A percentile compares a stretch with the other conserved stretches of the same genome.
Evolutionary conservation across 208 protist species (phyloP).

Genomic region (Acanthamoeba triangularis): DNA sequence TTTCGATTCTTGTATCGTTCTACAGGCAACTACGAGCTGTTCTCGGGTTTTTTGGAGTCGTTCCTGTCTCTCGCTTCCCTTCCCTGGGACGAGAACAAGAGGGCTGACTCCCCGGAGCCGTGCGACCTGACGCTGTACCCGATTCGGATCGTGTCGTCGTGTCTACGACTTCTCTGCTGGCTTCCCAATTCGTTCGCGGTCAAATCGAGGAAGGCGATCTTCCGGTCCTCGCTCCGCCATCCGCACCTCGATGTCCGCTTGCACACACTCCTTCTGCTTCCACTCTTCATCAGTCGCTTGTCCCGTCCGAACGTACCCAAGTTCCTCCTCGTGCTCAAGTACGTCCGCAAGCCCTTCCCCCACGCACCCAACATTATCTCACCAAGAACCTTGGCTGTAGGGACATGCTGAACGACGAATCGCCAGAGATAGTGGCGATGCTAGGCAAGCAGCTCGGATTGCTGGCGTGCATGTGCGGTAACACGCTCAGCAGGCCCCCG

Average conservation of each 20-base stretch:
- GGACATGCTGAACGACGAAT: constrained; percentile 12
- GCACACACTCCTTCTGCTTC: constrained; percentile 22
- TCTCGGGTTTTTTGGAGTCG: constrained; percentile 51
- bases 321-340: constrained; percentile 43
- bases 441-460: constrained; percentile 46
- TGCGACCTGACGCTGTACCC: not conserved
- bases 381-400: not conserved
- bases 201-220: constrained; percentile 26
- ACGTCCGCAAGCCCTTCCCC: not conserved
- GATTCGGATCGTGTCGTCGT: constrained; percentile 11
- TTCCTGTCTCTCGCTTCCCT: constrained; percentile 21
- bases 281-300: constrained; percentile 46
- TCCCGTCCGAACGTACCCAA: constrained; percentile 15
- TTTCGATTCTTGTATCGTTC: not conserved
- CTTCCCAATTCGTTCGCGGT: constrained; percentile 34
- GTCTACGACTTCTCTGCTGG: constrained; percentile 42
- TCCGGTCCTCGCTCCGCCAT: constrained; percentile 10
- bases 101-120: not conserved
- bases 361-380: not conserved
- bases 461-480: not conserved
- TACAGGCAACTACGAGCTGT: constrained; percentile 21
- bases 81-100: not conserved
- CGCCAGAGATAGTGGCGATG: constrained; percentile 47
- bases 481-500: not conserved
- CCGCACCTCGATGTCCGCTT: not conserved